Evolutionary conservation across 2,329 filamentous ascomycete species (phyloP).

Genomic region (Acephala macrosclerotiorum): DNA sequence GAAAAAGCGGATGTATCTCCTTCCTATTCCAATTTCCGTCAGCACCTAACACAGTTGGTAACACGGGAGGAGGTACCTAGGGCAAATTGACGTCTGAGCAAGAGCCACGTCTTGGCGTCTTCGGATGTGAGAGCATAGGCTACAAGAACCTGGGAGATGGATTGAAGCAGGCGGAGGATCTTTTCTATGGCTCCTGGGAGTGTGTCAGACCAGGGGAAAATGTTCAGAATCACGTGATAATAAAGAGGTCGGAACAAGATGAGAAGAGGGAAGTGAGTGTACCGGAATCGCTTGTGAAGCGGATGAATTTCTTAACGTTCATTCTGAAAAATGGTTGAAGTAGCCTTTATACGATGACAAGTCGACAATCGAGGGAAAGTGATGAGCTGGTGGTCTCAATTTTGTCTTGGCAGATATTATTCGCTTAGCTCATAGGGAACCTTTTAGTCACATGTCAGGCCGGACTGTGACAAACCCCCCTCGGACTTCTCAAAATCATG

Average conservation of each 20-base stretch:
- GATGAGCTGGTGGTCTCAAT: not conserved
- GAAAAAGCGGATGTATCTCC: constrained; percentile 73
- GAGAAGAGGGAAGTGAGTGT: constrained; percentile 2
- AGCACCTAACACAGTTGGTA: not conserved
- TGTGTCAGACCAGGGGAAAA: not conserved
- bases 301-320: constrained; percentile 30
- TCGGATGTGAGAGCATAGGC: constrained; percentile 52
- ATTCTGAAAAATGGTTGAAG: not conserved
- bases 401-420: not conserved
- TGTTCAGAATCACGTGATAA: not conserved
- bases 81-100: constrained; percentile 50
- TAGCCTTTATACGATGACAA: not conserved
- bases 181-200: constrained; percentile 65
- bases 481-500: too few species aligned
- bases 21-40: constrained; percentile 46
- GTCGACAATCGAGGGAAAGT: not conserved
- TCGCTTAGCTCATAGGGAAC: not conserved
- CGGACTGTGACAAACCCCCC: too few species aligned
- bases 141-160: constrained; percentile 56
- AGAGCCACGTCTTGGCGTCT: constrained; percentile 44
- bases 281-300: constrained; percentile 41
- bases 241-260: not conserved
- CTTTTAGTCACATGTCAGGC: too few species aligned
- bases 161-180: constrained; percentile 64
- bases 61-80: constrained; percentile 46